A percentile compares a stretch with the other conserved stretches of the same genome.
Evolutionary conservation across 768 basidiomycete species (phyloP).

Genomic region (Russula brevipes): DNA sequence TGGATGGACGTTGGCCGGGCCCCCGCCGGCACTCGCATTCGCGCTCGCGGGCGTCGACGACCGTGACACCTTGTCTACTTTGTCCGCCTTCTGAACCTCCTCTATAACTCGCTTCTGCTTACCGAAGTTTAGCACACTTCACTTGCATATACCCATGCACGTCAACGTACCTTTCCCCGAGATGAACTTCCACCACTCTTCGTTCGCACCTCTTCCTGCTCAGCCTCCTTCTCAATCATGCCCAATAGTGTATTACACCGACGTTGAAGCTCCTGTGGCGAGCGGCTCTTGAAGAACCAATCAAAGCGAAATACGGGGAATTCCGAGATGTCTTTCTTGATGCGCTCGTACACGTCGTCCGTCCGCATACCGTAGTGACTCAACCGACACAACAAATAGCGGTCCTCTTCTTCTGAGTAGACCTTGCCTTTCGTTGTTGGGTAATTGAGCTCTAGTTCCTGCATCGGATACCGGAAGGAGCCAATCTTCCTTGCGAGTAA

Average conservation of each 20-base stretch:
- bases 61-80: constrained; percentile 43
- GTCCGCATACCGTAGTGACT: constrained; percentile 85
- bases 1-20: constrained; percentile 47
- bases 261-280: constrained; percentile 81
- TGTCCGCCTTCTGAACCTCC: constrained; percentile 50
- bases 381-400: constrained; percentile 87
- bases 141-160: not conserved
- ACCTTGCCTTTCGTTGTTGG: constrained; percentile 95
- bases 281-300: constrained; percentile 96
- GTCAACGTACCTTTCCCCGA: constrained; percentile 56
- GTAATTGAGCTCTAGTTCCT: constrained; percentile 93
- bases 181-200: constrained; percentile 41
- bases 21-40: constrained; percentile 38
- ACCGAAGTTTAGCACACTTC: not conserved
- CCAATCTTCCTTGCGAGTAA: constrained; percentile 79
- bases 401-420: constrained; percentile 94
- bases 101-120: constrained; percentile 68
- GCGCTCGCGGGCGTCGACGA: constrained; percentile 56
- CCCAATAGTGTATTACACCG: constrained; percentile 81
- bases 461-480: constrained; percentile 87
- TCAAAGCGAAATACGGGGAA: constrained; percentile 97
- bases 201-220: constrained; percentile 61
- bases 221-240: constrained; percentile 91
- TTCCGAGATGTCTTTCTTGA: constrained; percentile 94
- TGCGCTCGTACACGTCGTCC: constrained; percentile 89